Evolutionary conservation across 164 flowering plant genomes (phyloP).

Genomic region (Liquidambar formosana): DNA sequence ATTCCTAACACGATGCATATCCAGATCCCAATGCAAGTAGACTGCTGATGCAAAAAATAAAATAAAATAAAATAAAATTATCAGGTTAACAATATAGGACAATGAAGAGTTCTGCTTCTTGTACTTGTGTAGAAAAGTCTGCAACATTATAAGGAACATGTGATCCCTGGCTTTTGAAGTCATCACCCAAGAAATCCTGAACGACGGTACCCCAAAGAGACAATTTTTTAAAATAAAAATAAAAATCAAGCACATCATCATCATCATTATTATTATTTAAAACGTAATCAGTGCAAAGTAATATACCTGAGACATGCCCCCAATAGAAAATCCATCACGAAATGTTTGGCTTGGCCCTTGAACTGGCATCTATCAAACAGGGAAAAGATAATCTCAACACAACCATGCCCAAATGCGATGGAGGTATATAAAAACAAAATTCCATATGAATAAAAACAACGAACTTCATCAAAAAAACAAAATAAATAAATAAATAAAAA

Average conservation of each 20-base stretch:
- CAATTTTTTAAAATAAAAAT: conserved; percentile 4
- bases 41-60: neutral
- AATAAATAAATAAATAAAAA: too few species aligned
- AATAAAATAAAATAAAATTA: too few species aligned
- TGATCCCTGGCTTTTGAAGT: conserved; percentile 99
- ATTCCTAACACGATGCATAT: neutral
- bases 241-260: neutral
- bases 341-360: conserved; percentile 87
- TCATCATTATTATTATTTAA: neutral
- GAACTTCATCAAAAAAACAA: too few species aligned
- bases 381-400: conserved; percentile 12
- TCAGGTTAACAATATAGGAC: neutral
- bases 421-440: neutral
- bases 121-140: conserved; percentile 93
- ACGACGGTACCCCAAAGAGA: conserved; percentile 1
- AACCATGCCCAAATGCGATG: neutral
- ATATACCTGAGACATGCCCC: conserved; percentile 98
- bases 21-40: neutral
- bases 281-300: neutral
- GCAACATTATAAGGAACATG: conserved; percentile 93
- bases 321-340: conserved; percentile 93
- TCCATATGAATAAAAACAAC: neutral
- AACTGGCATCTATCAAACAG: conserved; percentile 57
- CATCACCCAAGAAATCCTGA: conserved; percentile 97
- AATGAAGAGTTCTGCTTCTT: neutral